Conservation (phyloP, 1,284 basidiomycete genomes). For the Microbotryomycetes sp. region DNA sequence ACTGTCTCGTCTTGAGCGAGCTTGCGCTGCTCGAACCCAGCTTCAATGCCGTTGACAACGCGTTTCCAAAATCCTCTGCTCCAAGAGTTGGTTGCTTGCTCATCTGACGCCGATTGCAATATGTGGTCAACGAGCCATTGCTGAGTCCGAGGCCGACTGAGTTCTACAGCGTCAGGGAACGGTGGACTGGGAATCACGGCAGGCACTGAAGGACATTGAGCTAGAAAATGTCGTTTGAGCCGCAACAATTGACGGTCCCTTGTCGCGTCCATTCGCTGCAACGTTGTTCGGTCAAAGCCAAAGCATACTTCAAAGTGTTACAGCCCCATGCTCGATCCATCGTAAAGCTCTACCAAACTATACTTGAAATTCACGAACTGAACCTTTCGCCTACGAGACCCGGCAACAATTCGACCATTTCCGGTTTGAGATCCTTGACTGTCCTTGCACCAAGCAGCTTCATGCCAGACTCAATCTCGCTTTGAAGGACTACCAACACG, state of each 20-base stretch:
- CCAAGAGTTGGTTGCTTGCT: conserved; percentile 3
- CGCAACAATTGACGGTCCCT: background rate
- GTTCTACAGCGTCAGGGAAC: background rate
- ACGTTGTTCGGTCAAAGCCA: too few relatives aligned
- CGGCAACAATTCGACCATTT: conserved; percentile 19
- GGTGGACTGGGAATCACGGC: conserved; percentile 14
- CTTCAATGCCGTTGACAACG: conserved; percentile 17
- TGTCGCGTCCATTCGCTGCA: too few relatives aligned
- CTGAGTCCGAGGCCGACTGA: conserved; percentile 12
- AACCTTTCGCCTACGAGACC: background rate
- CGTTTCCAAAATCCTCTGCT: conserved; percentile 23
- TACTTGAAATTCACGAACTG: too few relatives aligned
- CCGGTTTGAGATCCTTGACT: conserved; percentile 32
- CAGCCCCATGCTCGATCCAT: too few relatives aligned
- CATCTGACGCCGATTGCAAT: background rate
- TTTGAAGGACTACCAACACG: conserved; percentile 34
- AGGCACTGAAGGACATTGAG: conserved; percentile 15
- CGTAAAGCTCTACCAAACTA: too few relatives aligned
- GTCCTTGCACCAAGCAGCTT: conserved; percentile 36
- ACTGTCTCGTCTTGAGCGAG: background rate
- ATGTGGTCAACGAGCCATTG: conserved; percentile 16
- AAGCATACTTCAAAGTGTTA: too few relatives aligned
- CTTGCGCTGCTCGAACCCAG: conserved; percentile 11
- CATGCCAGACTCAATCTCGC: conserved; percentile 39
- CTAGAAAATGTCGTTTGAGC: conserved; percentile 15